Evolutionary conservation across 352 stramenopile genomes (phyloP).

Genomic region (Sclerospora graminicola): DNA sequence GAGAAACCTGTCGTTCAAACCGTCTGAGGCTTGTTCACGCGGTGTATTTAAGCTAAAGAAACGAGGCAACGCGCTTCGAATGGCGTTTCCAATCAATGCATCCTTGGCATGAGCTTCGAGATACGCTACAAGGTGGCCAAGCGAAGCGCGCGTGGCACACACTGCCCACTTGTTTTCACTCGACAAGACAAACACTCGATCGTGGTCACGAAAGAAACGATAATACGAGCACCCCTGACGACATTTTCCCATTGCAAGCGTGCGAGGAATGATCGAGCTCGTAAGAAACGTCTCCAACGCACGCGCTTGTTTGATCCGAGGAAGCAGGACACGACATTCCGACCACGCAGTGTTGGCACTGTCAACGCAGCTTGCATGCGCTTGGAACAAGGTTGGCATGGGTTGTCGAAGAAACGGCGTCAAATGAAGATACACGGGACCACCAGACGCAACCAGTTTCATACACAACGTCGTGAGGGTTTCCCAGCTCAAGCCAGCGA

Average conservation of each 20-base stretch:
- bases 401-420: slow-evolving; percentile 11
- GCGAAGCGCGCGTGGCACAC: slow-evolving; percentile 13
- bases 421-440: slow-evolving; percentile 52
- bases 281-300: slow-evolving; percentile 58
- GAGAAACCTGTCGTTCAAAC: slow-evolving; percentile 25
- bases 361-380: slow-evolving; percentile 51
- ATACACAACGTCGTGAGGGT: slow-evolving; percentile 31
- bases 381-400: slow-evolving; percentile 25
- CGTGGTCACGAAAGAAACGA: slow-evolving; percentile 47
- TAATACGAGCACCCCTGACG: slow-evolving; percentile 44
- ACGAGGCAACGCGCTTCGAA: too few species aligned
- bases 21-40: too few species aligned
- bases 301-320: slow-evolving; percentile 34
- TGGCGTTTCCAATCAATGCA: slow-evolving; percentile 21
- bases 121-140: slow-evolving; percentile 38
- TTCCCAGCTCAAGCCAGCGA: slow-evolving; percentile 32
- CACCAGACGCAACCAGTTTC: slow-evolving; percentile 18
- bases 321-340: slow-evolving; percentile 38
- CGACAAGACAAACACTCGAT: slow-evolving; percentile 44
- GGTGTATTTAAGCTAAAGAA: too few species aligned
- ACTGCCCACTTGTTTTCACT: slow-evolving; percentile 38
- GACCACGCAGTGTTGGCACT: slow-evolving; percentile 54
- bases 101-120: slow-evolving; percentile 34
- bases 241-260: slow-evolving; percentile 44
- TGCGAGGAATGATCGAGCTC: slow-evolving; percentile 48